phyloP scores from a whole-genome alignment of 140 eudicot genomes.

The Erigeron philadelphicus region DNA sequence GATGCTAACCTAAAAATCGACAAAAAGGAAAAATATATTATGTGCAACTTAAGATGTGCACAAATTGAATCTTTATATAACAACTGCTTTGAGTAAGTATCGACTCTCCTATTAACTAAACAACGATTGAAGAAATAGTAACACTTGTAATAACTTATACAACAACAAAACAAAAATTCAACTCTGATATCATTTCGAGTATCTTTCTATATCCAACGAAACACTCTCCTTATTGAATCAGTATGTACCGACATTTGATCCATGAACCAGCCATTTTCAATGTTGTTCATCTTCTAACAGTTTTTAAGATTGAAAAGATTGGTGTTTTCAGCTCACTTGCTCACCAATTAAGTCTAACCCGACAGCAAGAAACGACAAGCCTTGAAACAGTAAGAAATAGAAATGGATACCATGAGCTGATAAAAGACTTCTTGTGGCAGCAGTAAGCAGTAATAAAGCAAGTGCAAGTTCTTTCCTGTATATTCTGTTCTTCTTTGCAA shows the following conservation, averaged over 20 bases:
- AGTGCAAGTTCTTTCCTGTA: conserved; percentile 44
- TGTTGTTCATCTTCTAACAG: neutral
- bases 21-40: neutral
- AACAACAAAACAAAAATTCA: conserved; percentile 18
- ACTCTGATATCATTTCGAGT: conserved; percentile 29
- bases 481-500: conserved; percentile 53
- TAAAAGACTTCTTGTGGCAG: conserved; percentile 39
- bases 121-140: conserved; percentile 30
- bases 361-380: conserved; percentile 40
- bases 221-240: conserved; percentile 33
- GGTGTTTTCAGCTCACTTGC: conserved; percentile 27
- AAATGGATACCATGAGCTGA: conserved; percentile 49
- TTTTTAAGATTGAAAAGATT: neutral
- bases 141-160: conserved; percentile 35
- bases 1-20: neutral
- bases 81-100: conserved; percentile 26
- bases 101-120: conserved; percentile 29
- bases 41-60: conserved; percentile 12
- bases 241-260: conserved; percentile 31
- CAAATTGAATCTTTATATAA: conserved; percentile 32
- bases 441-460: conserved; percentile 38
- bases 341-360: conserved; percentile 41
- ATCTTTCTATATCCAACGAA: conserved; percentile 33
- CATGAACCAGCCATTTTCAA: neutral
- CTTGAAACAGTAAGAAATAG: conserved; percentile 42